A percentile compares a stretch with the other conserved stretches of the same genome.
Conservation (phyloP, 163 green algal genomes). For the Trebouxia gelatinosa region DNA sequence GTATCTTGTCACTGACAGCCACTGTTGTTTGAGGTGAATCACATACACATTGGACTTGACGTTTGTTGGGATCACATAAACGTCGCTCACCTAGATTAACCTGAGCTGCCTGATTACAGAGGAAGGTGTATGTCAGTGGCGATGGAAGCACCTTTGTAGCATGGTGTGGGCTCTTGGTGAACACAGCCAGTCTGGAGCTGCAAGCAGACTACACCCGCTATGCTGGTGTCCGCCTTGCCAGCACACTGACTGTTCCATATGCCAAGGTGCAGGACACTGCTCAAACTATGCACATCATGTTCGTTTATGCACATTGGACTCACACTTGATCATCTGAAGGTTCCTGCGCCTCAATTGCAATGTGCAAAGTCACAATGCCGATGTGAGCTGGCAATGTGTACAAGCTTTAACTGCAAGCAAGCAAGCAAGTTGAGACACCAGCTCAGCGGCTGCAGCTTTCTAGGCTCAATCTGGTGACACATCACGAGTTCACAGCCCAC, state of each 20-base stretch:
- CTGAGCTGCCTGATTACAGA: too few species aligned
- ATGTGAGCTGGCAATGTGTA: neutral
- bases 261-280: neutral
- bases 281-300: neutral
- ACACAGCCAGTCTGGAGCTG: constrained; percentile 70
- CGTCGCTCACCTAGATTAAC: too few species aligned
- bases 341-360: neutral
- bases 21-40: too few species aligned
- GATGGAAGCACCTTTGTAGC: too few species aligned
- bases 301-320: neutral
- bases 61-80: too few species aligned
- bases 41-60: too few species aligned
- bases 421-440: neutral
- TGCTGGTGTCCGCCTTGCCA: constrained; percentile 26
- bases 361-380: neutral
- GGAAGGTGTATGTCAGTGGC: too few species aligned
- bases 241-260: constrained; percentile 47
- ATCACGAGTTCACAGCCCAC: too few species aligned
- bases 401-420: neutral
- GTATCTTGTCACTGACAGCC: too few species aligned
- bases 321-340: neutral
- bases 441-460: neutral
- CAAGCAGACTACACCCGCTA: constrained; percentile 87
- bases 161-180: constrained; percentile 91
- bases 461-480: neutral